Percentiles rank a stretch among this genome's conserved stretches.
These are phyloP conservation scores for Yamadazyma oceani DNA, from an alignment of 1,139 yeast species.

Conservation along the genomic window DNA sequence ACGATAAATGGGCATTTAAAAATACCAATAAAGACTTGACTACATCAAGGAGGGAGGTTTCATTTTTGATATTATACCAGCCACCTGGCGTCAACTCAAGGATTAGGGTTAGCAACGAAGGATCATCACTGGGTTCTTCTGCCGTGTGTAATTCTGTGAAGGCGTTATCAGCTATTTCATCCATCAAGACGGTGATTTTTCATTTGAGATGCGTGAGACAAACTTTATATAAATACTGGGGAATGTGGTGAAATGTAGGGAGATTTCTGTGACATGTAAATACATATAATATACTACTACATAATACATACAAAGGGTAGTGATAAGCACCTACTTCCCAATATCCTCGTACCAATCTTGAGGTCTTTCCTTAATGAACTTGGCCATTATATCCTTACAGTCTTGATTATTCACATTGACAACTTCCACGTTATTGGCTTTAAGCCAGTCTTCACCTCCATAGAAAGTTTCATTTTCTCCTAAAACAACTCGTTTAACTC, in stretches of 20 bases:
- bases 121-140: constrained; percentile 56
- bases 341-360: constrained; percentile 88
- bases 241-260: background rate
- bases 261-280: constrained; percentile 2
- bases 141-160: constrained; percentile 46
- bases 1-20: constrained; percentile 82
- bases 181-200: constrained; percentile 43
- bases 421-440: constrained; percentile 69
- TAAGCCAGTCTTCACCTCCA: constrained; percentile 76
- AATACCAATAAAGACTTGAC: constrained; percentile 65
- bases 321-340: constrained; percentile 52
- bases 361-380: constrained; percentile 77
- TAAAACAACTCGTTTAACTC: constrained; percentile 78
- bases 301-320: background rate
- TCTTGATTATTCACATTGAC: constrained; percentile 63
- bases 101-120: constrained; percentile 77
- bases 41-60: constrained; percentile 52
- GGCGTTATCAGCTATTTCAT: constrained; percentile 70
- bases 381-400: constrained; percentile 72
- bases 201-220: background rate
- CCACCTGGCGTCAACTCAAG: constrained; percentile 77
- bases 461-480: constrained; percentile 82
- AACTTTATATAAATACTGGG: background rate
- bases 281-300: background rate
- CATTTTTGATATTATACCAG: constrained; percentile 59